phyloP scores from a whole-genome alignment of 495 filamentous ascomycete genomes.

The Tuber indicum region DNA sequence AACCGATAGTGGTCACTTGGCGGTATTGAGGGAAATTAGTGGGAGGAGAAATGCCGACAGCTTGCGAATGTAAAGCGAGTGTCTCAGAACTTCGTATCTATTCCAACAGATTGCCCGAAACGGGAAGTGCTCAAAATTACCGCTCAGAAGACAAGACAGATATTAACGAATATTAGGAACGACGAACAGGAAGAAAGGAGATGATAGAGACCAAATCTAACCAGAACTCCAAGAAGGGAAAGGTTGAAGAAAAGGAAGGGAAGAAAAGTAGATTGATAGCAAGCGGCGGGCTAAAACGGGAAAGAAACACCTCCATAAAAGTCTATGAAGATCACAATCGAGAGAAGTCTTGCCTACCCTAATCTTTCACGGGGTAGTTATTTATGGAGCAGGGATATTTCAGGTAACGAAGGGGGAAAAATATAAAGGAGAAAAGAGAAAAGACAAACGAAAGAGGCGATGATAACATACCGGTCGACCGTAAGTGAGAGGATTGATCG shows the following conservation, averaged over 20 bases:
- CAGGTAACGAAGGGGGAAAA: background rate
- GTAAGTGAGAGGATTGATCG: background rate
- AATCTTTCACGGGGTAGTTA: background rate
- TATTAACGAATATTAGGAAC: background rate
- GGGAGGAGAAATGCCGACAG: too few species aligned
- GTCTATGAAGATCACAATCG: background rate
- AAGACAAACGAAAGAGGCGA: background rate
- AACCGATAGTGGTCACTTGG: too few species aligned
- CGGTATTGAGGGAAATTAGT: too few species aligned
- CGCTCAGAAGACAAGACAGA: background rate
- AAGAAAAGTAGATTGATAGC: too few species aligned
- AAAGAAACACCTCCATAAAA: background rate
- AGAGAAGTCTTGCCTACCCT: background rate
- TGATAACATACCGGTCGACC: background rate
- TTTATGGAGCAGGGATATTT: background rate
- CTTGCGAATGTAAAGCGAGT: too few species aligned
- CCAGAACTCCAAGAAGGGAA: background rate
- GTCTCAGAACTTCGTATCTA: too few species aligned
- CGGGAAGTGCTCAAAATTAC: too few species aligned
- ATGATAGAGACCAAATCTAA: background rate
- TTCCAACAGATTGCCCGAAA: too few species aligned
- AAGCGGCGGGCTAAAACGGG: too few species aligned
- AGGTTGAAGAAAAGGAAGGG: background rate
- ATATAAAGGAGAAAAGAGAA: background rate
- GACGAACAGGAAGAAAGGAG: background rate